Percentiles rank a stretch among this genome's conserved stretches.
These are phyloP conservation scores for Mortierella sp. DNA, from an alignment of 371 early-diverging fungal species.

Conservation along the genomic window DNA sequence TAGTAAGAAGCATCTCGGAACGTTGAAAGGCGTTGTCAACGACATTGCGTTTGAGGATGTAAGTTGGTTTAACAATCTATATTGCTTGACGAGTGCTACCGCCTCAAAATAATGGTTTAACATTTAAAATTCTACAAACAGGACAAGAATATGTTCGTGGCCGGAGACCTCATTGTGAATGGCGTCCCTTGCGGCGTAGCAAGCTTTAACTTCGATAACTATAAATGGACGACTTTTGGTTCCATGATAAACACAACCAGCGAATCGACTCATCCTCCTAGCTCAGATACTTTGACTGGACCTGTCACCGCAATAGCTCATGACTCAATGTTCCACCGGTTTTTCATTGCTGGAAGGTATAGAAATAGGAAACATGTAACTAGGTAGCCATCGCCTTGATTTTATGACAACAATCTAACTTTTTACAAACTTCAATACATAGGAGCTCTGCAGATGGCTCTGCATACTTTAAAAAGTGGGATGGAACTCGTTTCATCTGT, in stretches of 20 bases:
- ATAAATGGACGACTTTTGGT: conserved; percentile 62
- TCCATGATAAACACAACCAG: conserved; percentile 53
- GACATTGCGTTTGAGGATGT: conserved; percentile 67
- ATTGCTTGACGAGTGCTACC: not conserved
- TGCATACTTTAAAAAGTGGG: conserved; percentile 51
- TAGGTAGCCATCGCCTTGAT: not conserved
- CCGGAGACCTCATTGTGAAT: conserved; percentile 64
- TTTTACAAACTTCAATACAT: not conserved
- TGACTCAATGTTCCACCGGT: conserved; percentile 39
- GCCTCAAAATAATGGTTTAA: not conserved
- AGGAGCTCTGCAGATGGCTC: conserved; percentile 22
- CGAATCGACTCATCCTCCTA: conserved; percentile 4
- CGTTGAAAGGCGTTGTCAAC: conserved; percentile 59
- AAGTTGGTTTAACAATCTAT: conserved; percentile 18
- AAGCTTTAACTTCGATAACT: conserved; percentile 62
- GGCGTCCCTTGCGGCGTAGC: conserved; percentile 60
- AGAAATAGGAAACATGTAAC: not conserved
- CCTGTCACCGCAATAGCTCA: conserved; percentile 44
- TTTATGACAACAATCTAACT: not conserved
- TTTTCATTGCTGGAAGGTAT: conserved; percentile 46
- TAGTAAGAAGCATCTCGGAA: conserved; percentile 28
- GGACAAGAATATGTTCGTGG: conserved; percentile 61
- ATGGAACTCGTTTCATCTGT: conserved; percentile 26
- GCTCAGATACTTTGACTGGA: conserved; percentile 24
- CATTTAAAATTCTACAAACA: not conserved